Base-by-base conservation (phyloP, 352 stramenopile genomes). In the Globisporangium echinulatum region DNA sequence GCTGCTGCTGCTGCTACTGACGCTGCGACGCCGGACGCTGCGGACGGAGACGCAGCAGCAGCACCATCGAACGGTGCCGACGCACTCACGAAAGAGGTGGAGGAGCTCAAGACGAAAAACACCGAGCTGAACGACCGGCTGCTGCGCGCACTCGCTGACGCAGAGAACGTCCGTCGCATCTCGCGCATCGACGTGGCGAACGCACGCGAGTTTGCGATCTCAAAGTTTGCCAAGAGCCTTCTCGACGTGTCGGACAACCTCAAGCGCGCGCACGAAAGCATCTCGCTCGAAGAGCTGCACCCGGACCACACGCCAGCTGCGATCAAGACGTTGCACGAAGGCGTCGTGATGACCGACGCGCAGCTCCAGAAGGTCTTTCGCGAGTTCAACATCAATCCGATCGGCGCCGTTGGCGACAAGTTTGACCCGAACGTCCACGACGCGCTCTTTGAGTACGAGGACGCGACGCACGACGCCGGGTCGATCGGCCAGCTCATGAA, bases 391-490 rank as follows among this genome's bases (percentile, higher is more conserved):
- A 91, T 99, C 58, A 72, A 83, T 36, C 88, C 94, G 56, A 98
- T 97, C 67, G 96, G 96, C 39, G 78, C 75, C 47, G 75, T 91
- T 40, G 96, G 96, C 48, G 97, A 99, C 68, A 94, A 91, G 69
- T 99, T 99, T 69, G 96, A 99, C 88, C 96, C 97, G 43, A 97
- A 98, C 64, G 69, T 98, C 66, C 96, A 99, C 75, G 96, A 99
- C 61, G 97, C 97, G 38, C 78, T 99, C 44, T 99, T 99, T 72
- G 90, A 99, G 82, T 99, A 98, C 75, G 79, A 88, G 15, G 95
- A 99, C 82, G 61, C 82, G 2, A 69, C 81, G 40, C 91, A 95
- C 66, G 84, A 93, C 47, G 65, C 88, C 17, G 94, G 93, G 33
- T 96, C 85, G 36, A 80, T 99, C 56, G 97, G 96, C 42, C 96